Evolutionary conservation across 495 filamentous ascomycete species (phyloP), one percentile per base, ranked within the genome.

Genomic region (Tuber magnatum): DNA sequence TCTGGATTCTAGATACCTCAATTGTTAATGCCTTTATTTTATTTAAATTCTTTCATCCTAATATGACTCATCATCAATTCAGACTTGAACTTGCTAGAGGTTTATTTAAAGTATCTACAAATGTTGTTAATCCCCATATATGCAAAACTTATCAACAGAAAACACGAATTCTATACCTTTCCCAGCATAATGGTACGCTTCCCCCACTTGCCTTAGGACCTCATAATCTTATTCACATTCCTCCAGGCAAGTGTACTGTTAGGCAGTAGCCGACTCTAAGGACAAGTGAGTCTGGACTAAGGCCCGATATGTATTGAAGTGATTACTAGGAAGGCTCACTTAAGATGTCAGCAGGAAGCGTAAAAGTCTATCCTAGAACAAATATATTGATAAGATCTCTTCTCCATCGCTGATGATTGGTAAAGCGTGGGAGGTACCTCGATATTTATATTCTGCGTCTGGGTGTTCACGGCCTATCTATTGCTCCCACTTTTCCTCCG

Each of bases 1-100:
- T 80, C 68, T 82, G 73, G 74, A 72, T 81, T 61, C 71, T 83
- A 56, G 76, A 83, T 74, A 75, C 78, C 74, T 70, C 65, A 24
- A 12, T 77, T 38, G 41, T 70, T 48, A 77, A 74, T 48, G 10
- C 40, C 20, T 43, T 51, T 35, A n/a, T 72, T 72, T n/a, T 72
- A 16, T 73, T 22, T 65, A 40, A 41, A 6, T 1, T 51, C 20
- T 51, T 12, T 51, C 5, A 51, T 12, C 22, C 46, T 6, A 51
- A 51, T 51, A 12, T 20, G 0, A 51, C 0, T 3, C 22, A 51
- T 24, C 22, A 18, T 24, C 22, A 51, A 51, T 51, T 51, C 10
- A 10, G 46, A 6, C 46, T n/a, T n/a, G 22, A 51, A 24, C 46
- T 51, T 51, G 1, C 7, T n/a, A 51, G 0, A 24, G 4, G 6